phyloP scores from a whole-genome alignment of 495 filamentous ascomycete species.

The Hyphodiscus hymeniophilus region DNA sequence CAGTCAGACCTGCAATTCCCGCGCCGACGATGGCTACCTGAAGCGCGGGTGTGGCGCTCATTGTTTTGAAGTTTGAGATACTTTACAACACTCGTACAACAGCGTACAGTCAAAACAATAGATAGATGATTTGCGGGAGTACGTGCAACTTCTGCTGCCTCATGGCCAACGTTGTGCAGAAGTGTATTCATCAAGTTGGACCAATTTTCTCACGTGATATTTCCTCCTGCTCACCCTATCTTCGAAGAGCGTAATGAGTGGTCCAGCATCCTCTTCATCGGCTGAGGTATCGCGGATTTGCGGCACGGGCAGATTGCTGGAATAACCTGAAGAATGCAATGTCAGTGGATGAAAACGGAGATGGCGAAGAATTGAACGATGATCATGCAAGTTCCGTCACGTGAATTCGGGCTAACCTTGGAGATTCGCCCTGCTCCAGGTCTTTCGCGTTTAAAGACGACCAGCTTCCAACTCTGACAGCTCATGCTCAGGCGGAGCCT shows the following conservation, averaged over 20 bases:
- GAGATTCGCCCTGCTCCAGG: no score
- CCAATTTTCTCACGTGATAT: no score
- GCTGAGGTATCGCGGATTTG: not conserved
- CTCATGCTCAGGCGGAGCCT: no score
- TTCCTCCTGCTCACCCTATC: not conserved
- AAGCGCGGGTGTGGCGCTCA: constrained; percentile 10
- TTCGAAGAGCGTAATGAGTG: not conserved
- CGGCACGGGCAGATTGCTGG: not conserved
- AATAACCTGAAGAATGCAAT: not conserved
- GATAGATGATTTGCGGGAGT: no score
- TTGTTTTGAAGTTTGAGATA: not conserved
- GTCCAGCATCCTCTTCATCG: not conserved
- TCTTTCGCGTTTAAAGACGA: no score
- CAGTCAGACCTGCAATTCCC: constrained; percentile 40
- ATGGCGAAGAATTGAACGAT: constrained; percentile 1
- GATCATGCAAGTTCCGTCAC: not conserved
- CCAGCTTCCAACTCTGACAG: no score
- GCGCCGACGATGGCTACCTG: constrained; percentile 38
- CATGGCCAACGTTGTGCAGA: no score
- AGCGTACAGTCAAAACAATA: not conserved
- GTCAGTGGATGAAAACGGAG: not conserved
- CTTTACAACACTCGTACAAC: no score
- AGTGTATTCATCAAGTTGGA: no score
- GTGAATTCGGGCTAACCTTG: no score
- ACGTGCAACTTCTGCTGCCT: no score